phyloP scores from a whole-genome alignment of 129 eudicot genomes.

The Helianthus tuberosus region DNA sequence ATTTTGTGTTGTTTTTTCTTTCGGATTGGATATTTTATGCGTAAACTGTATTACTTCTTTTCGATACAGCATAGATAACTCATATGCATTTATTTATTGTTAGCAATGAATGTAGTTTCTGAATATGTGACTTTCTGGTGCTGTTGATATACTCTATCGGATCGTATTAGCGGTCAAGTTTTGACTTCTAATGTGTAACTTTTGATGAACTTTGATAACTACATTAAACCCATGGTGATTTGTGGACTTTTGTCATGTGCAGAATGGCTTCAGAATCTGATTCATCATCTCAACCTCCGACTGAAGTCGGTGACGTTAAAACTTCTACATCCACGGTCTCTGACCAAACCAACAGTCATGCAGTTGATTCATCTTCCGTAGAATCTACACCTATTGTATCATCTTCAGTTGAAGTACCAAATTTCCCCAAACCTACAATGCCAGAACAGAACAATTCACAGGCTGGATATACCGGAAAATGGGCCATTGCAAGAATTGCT shows the following conservation, averaged over 20 bases:
- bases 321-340: slow-evolving; percentile 31
- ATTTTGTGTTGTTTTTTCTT: not conserved
- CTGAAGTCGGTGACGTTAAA: slow-evolving; percentile 41
- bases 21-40: slow-evolving; percentile 13
- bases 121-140: not conserved
- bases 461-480: slow-evolving; percentile 47
- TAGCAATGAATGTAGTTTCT: not conserved
- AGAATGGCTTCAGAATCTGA: slow-evolving; percentile 72
- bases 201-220: not conserved
- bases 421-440: slow-evolving; percentile 39
- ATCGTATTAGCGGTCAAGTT: not conserved
- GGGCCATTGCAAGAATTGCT: slow-evolving; percentile 69
- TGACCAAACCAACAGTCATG: slow-evolving; percentile 33
- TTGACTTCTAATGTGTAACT: not conserved
- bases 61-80: not conserved
- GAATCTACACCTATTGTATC: slow-evolving; percentile 48
- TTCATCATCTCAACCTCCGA: slow-evolving; percentile 36
- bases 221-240: slow-evolving; percentile 8
- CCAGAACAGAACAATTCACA: slow-evolving; percentile 43
- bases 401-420: slow-evolving; percentile 51
- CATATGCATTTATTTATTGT: not conserved
- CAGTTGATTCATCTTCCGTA: slow-evolving; percentile 33
- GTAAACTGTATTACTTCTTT: slow-evolving; percentile 1
- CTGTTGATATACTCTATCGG: not conserved
- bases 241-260: slow-evolving; percentile 31